Conservation (phyloP, 108 stramenopile species). For the Conticribra weissflogii region DNA sequence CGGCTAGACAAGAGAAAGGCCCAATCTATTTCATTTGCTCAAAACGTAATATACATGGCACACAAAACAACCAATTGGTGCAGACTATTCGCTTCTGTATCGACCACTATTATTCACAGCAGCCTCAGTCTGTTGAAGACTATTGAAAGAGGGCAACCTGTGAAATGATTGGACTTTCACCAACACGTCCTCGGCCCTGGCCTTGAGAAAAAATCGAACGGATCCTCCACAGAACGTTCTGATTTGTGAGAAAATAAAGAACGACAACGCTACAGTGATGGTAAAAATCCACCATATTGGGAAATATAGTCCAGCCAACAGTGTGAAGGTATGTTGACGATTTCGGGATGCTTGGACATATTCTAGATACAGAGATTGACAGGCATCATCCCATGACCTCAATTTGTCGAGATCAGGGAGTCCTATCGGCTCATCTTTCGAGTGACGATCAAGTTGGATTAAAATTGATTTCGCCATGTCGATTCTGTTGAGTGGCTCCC, state of each 20-base stretch:
- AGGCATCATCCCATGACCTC: constrained; percentile 54
- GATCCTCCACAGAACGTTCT: constrained; percentile 49
- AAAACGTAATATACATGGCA: too few species aligned
- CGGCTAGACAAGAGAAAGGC: too few species aligned
- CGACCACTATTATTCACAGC: not conserved
- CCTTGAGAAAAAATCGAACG: constrained; percentile 43
- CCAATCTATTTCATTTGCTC: too few species aligned
- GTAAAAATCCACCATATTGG: constrained; percentile 48
- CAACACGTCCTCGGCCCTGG: constrained; percentile 36
- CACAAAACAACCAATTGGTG: too few species aligned
- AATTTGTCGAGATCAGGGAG: constrained; percentile 43
- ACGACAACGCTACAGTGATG: constrained; percentile 19
- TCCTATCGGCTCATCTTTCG: constrained; percentile 21
- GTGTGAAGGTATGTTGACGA: constrained; percentile 47
- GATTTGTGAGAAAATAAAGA: constrained; percentile 42
- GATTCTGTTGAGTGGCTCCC: constrained; percentile 37
- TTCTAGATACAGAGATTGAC: constrained; percentile 32
- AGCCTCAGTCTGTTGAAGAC: constrained; percentile 24
- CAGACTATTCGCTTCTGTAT: constrained; percentile 9
- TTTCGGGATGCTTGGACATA: constrained; percentile 43
- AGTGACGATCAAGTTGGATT: constrained; percentile 43
- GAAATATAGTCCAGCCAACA: constrained; percentile 33
- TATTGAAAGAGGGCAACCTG: constrained; percentile 34
- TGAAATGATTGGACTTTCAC: constrained; percentile 48
- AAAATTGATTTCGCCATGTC: constrained; percentile 44